Percentiles rank a stretch among this genome's conserved stretches.
These are phyloP conservation scores for Cryptococcus depauperatus DNA, from an alignment of 1,284 basidiomycete genomes.

Conservation along the genomic window DNA sequence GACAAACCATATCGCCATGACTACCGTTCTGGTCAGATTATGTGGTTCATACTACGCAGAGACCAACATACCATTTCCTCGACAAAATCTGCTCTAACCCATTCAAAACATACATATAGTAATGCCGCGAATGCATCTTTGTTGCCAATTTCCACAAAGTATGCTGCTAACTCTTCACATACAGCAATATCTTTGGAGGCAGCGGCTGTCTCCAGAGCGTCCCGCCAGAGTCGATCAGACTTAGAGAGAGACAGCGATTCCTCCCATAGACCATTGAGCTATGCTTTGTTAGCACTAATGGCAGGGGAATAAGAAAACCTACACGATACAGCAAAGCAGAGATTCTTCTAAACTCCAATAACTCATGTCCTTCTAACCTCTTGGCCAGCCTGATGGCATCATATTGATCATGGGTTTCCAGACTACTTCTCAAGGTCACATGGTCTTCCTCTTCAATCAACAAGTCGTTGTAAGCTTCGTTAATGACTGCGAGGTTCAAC, in stretches of 20 bases:
- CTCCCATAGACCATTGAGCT: slow-evolving; percentile 93
- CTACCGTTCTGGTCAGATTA: slow-evolving; percentile 2
- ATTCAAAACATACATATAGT: slow-evolving; percentile 86
- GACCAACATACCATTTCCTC: slow-evolving; percentile 60
- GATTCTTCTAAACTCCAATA: slow-evolving; percentile 90
- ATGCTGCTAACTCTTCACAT: slow-evolving; percentile 85
- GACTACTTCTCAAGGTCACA: slow-evolving; percentile 88
- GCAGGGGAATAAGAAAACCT: slow-evolving; percentile 13
- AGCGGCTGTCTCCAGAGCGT: slow-evolving; percentile 89
- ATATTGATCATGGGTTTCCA: slow-evolving; percentile 97
- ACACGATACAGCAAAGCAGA: slow-evolving; percentile 95
- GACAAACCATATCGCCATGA: slow-evolving; percentile 91
- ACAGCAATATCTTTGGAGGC: slow-evolving; percentile 71
- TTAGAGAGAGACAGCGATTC: slow-evolving; percentile 91
- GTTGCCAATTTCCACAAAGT: slow-evolving; percentile 95
- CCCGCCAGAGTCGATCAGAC: slow-evolving; percentile 91
- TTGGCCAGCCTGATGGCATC: slow-evolving; percentile 82
- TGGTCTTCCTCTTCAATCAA: slow-evolving; percentile 99
- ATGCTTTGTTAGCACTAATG: slow-evolving; percentile 1
- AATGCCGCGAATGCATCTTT: slow-evolving; percentile 93
- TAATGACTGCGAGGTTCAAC: slow-evolving; percentile 93
- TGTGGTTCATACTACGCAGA: background rate
- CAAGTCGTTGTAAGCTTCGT: slow-evolving; percentile 93
- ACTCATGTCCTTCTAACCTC: slow-evolving; percentile 78
- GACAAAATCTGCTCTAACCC: slow-evolving; percentile 81